These are phyloP conservation scores for Hydnum rufescens DNA, from an alignment of 768 basidiomycete species.

Conservation along the genomic window DNA sequence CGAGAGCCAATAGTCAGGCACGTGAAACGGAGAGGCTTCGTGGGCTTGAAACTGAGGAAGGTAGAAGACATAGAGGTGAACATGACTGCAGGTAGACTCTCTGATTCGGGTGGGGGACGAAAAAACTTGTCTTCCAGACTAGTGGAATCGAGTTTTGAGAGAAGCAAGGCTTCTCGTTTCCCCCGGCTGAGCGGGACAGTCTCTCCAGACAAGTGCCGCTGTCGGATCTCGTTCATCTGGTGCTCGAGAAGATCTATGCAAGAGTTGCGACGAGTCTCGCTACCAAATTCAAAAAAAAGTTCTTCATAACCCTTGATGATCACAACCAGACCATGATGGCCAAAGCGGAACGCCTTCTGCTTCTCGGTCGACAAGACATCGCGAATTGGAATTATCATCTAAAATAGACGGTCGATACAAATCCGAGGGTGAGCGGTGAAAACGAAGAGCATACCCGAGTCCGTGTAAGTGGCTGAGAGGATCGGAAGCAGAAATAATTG, in stretches of 20 bases:
- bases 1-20: slow-evolving; percentile 92
- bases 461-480: slow-evolving; percentile 59
- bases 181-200: slow-evolving; percentile 26
- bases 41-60: slow-evolving; percentile 90
- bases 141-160: slow-evolving; percentile 61
- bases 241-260: slow-evolving; percentile 57
- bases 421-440: slow-evolving; percentile 1
- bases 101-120: slow-evolving; percentile 32
- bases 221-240: slow-evolving; percentile 57
- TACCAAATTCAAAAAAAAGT: slow-evolving; percentile 85
- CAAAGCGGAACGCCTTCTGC: slow-evolving; percentile 74
- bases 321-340: slow-evolving; percentile 72
- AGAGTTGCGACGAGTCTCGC: slow-evolving; percentile 57
- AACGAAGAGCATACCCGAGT: slow-evolving; percentile 44
- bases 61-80: slow-evolving; percentile 92
- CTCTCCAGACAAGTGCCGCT: slow-evolving; percentile 29
- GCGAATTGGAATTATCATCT: slow-evolving; percentile 91
- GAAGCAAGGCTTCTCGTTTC: slow-evolving; percentile 50
- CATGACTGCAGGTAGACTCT: slow-evolving; percentile 76
- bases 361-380: slow-evolving; percentile 74
- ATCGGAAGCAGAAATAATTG: slow-evolving; percentile 89
- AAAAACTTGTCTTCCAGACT: slow-evolving; percentile 16
- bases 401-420: slow-evolving; percentile 3
- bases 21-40: slow-evolving; percentile 68
- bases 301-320: slow-evolving; percentile 95